A percentile compares a stretch with the other conserved stretches of the same genome.
phyloP scores from a whole-genome alignment of 177 flowering plant genomes.

The Vitis hybrid region DNA sequence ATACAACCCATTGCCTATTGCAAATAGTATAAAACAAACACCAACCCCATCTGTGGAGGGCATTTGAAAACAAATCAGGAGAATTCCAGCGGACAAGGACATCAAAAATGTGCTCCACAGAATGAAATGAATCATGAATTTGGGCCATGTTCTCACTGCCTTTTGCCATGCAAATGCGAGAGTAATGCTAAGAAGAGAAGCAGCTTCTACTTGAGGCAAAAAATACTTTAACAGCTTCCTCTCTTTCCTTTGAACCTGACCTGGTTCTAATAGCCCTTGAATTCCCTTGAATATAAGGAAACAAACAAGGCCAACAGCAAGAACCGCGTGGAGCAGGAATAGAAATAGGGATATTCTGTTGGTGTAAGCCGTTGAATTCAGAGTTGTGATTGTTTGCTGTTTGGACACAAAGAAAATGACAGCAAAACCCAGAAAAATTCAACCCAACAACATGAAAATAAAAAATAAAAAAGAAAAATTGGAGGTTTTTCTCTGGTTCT shows the following conservation, averaged over 20 bases:
- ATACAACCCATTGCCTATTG: constrained; percentile 82
- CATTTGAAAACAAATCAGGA: constrained; percentile 78
- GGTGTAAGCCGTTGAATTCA: constrained; percentile 70
- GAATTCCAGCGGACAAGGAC: constrained; percentile 69
- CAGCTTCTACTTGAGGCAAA: constrained; percentile 76
- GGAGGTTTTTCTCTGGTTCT: not conserved
- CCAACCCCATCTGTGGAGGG: constrained; percentile 77
- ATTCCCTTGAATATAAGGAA: constrained; percentile 70
- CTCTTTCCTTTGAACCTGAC: constrained; percentile 36
- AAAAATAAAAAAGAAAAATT: not conserved
- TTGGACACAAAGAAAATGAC: constrained; percentile 5
- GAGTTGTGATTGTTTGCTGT: constrained; percentile 41
- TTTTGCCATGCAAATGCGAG: constrained; percentile 82
- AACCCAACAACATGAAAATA: not conserved
- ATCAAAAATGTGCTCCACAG: constrained; percentile 62
- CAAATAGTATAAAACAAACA: constrained; percentile 54
- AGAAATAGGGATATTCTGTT: constrained; percentile 67
- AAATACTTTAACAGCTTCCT: constrained; percentile 42
- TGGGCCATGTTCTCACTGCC: constrained; percentile 71
- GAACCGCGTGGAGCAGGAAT: constrained; percentile 55
- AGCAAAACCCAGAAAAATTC: constrained; percentile 6
- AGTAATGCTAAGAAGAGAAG: constrained; percentile 61
- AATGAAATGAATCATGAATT: constrained; percentile 66
- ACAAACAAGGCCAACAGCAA: constrained; percentile 48
- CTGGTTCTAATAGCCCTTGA: constrained; percentile 43